These are phyloP conservation scores for Clarireedia monteithiana DNA, from an alignment of 2,329 filamentous ascomycete genomes.

Conservation along the genomic window DNA sequence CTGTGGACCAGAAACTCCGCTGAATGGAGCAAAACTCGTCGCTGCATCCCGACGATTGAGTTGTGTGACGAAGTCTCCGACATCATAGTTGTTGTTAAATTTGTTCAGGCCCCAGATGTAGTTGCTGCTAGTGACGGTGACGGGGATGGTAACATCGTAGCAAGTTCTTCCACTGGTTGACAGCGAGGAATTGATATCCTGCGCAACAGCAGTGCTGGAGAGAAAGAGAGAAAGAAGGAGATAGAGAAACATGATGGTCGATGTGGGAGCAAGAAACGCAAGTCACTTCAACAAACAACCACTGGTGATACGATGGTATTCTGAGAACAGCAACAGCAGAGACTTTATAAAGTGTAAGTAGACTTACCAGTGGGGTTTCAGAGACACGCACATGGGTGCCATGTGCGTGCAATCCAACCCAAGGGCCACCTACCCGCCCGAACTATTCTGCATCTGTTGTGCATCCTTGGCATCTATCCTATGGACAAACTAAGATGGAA, in stretches of 20 bases:
- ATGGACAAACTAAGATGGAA: neutral
- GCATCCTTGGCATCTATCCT: too few species aligned
- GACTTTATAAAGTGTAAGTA: neutral
- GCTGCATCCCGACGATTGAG: neutral
- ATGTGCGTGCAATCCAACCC: neutral
- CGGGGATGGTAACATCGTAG: constrained; percentile 1
- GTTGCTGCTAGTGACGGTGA: constrained; percentile 3
- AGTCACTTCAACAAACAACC: neutral
- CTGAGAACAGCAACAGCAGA: neutral
- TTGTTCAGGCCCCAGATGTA: neutral
- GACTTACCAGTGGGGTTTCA: neutral
- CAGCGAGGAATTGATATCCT: neutral
- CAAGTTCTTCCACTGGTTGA: neutral
- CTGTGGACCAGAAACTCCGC: neutral
- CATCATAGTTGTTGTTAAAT: constrained; percentile 6
- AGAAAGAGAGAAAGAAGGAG: neutral
- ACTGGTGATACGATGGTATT: neutral
- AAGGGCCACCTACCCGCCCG: too few species aligned
- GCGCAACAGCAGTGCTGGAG: too few species aligned
- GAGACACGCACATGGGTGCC: neutral
- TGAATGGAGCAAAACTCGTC: neutral
- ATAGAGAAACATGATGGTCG: neutral
- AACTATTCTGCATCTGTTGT: too few species aligned
- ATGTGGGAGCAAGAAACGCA: too few species aligned
- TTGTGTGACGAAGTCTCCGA: neutral